Evolutionary conservation across 768 basidiomycete species (phyloP), one percentile per base, ranked within the genome.

Genomic region (Chalciporus pseudorubinellus): DNA sequence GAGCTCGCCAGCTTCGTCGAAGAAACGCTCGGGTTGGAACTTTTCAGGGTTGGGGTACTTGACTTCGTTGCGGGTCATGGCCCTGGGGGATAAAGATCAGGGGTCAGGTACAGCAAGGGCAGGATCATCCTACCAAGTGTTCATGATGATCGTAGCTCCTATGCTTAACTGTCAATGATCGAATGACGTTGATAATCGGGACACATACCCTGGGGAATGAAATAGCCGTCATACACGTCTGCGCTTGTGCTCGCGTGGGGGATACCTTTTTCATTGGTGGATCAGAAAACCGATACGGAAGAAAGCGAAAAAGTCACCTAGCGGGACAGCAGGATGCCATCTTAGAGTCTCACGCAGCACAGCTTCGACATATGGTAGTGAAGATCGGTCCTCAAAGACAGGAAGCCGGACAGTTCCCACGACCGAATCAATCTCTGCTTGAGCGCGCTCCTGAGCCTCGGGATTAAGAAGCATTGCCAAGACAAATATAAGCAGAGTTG

Each of bases 141-240:
- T 68, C 58, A 62, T 61, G 31, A 68, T 59, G 44, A 68, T 52
- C 34, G 67, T 67, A 10, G 65, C 59, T 13, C 66, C 65, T 69
- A 20, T 20, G 14, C 2, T 20, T 14, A 11, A 42, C 24, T 19
- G 38, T 41, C 4, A 20, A 48, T 46, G 3, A 36, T 33, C 14
- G 40, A 11, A 40, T n/a, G 16, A 29, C 11, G 18, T 9, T 22
- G 8, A 36, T 9, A 16, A 9, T n/a, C 6, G 11, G 11, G 24
- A 31, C 26, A 62, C 65, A 7, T 14, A 65, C 83, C 83, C 60
- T 74, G 72, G 1, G 83, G 83, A 46, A 85, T 84, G 19, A 78
- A 65, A 53, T 79, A 79, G n/a, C 75, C 74, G 26, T 67, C 60
- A 48, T 78, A 79, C 12, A 71, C 51, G 34, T 79, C 78, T 39